Evolutionary conservation across 495 filamentous ascomycete genomes (phyloP).

Genomic region (Bacidia rubella): DNA sequence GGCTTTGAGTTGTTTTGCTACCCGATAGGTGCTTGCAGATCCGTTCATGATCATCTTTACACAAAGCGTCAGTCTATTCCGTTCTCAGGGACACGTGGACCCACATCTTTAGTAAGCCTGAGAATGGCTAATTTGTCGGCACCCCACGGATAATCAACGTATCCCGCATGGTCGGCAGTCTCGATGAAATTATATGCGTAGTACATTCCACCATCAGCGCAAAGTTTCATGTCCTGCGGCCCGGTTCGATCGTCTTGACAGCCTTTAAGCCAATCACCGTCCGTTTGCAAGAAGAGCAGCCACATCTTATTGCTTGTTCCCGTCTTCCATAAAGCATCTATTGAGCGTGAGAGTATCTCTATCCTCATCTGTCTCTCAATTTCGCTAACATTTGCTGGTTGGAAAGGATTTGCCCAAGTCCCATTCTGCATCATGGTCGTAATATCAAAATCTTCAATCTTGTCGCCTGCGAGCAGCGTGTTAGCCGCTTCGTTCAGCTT

Average conservation of each 20-base stretch:
- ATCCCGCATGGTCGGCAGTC: not conserved
- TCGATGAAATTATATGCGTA: not conserved
- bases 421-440: not conserved
- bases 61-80: not conserved
- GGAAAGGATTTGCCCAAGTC: not conserved
- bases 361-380: not conserved
- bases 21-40: not conserved
- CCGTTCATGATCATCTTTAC: not conserved
- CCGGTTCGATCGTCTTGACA: not conserved
- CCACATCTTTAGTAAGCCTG: not conserved
- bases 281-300: not conserved
- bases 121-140: not conserved
- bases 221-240: not conserved
- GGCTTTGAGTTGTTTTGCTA: conserved; percentile 1
- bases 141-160: not conserved
- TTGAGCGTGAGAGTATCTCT: not conserved
- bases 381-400: not conserved
- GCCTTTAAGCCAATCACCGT: not conserved
- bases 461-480: not conserved
- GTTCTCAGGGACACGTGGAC: not conserved
- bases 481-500: not conserved
- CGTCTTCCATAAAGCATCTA: not conserved
- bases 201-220: not conserved
- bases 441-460: not conserved
- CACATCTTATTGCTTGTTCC: not conserved